Evolutionary conservation across 768 basidiomycete genomes (phyloP), one percentile per base, ranked within the genome.

Genomic region (Suillus occidentalis): DNA sequence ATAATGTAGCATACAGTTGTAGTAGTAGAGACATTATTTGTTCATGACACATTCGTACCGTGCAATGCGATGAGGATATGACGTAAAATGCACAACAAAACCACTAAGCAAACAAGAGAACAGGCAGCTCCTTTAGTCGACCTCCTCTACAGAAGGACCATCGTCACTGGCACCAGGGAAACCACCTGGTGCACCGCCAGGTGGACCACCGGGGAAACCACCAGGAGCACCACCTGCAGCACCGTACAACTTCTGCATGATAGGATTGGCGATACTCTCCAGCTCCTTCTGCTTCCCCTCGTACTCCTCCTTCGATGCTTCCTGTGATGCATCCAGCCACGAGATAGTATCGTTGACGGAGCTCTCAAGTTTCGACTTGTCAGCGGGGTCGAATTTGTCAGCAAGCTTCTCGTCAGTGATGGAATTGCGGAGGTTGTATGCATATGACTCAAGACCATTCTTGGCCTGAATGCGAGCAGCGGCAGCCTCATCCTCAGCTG

Each of bases 341-440:
- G 81, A 74, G 79, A 97, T 92, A 61, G 92, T 77, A 58, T 95
- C 94, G 73, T 92, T 88, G 76, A 95, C 89, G 40, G 91, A 85
- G 65, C 81, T 69, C 81, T 94, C 87, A 67, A 96, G 87, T 78
- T 93, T 92, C 69, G 84, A 70, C 85, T 95, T 94, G 86, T 95
- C 94, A 20, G 83, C 87, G 14, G 91, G 70, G 1, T 97, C 92
- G 75, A 97, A 91, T 80, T 96, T 97, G 83, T 83, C 85, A 50
- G 91, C 85, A 63, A 97, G 87, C 77, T 94, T 89, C 75, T 94
- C 92, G 75, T 95, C 93, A 64, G 76, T 84, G 65, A 97, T 77
- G 25, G 94, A 91, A 83, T 96, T 93, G 70, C 94, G 91, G 63
- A 99, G 89, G 81, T 95, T 96, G 87, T 97, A 98, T 7, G 95